These are phyloP conservation scores for Solanum gandarillasii DNA, from an alignment of 257 asterid species.

Conservation along the genomic window DNA sequence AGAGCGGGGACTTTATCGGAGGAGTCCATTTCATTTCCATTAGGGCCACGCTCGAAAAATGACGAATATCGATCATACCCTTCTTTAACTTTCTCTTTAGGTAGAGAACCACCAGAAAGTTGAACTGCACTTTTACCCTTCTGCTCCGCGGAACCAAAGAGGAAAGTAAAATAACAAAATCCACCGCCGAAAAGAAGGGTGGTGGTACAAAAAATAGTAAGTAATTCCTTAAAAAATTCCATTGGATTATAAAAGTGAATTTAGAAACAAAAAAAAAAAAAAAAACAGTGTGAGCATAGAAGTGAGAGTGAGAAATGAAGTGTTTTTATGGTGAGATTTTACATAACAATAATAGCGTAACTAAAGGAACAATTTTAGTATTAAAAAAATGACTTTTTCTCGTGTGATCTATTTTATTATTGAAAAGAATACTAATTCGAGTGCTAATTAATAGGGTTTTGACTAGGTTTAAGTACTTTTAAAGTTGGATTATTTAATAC, in stretches of 20 bases:
- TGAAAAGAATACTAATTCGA: neutral
- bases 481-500: neutral
- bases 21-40: slow-evolving; percentile 29
- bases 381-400: neutral
- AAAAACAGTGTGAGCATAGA: neutral
- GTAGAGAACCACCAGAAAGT: slow-evolving; percentile 68
- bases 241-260: neutral
- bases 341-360: neutral
- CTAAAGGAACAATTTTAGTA: neutral
- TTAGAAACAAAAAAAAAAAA: neutral
- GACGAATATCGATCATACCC: slow-evolving; percentile 55
- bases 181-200: slow-evolving; percentile 37
- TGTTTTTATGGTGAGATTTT: neutral
- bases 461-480: neutral
- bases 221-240: slow-evolving; percentile 27
- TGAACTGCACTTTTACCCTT: slow-evolving; percentile 50
- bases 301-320: neutral
- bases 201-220: slow-evolving; percentile 51
- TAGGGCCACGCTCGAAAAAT: slow-evolving; percentile 45
- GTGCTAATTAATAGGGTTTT: neutral
- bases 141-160: slow-evolving; percentile 56
- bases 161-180: slow-evolving; percentile 50
- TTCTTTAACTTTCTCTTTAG: slow-evolving; percentile 45
- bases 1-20: slow-evolving; percentile 58
- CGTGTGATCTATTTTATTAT: neutral